Base-by-base conservation (phyloP, 2,329 filamentous ascomycete genomes). In the Epichloe scottii region DNA sequence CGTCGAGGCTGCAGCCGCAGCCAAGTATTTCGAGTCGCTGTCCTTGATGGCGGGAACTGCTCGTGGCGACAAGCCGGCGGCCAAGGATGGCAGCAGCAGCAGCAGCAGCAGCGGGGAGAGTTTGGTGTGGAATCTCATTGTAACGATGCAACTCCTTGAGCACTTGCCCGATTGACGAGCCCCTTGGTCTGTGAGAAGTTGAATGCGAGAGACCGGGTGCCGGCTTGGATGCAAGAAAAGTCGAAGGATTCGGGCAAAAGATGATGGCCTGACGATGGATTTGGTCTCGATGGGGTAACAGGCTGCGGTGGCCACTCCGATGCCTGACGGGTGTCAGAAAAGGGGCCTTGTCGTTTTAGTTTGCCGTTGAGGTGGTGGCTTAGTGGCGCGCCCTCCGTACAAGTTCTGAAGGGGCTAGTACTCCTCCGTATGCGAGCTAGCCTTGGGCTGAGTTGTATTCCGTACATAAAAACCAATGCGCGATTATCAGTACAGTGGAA, bases 91-190 rank as follows among this genome's bases (percentile, higher is more conserved):
- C 38, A 84, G 66, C 2, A 84, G 71, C 38, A 86, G 74, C 35
- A n/a, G n/a, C 26, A 86, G 70, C 47, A 86, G 65, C 23, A 85
- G 64, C 33, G 78, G 72, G 51, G 75, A 75, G 54, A 71, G 70
- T 51, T 67, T 68, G 55, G 71, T 71, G 66, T 73, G 73, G 59
- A 84, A 67, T 67, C 75, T 81, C 82, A 87, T 86, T 57, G 58
- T 72, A 66, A 51, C 50, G 51, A 40, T 21, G 30, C 30, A 23
- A 30, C 38, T 33, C 37, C n/a, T 30, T 39, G 11, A 38, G 39
- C n/a, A 11, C 21, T 19, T 14, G 39, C 8, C 17, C 12, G 5
- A 41, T 21, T 21, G 8, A 11, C 8, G 17, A 41, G 39, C 26
- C 19, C n/a, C 39, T 12, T 41, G n/a, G 39, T 41, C 39, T 19